Evolutionary conservation across 305 asterid genomes (phyloP), one percentile per base, ranked within the genome.

Genomic region (Solanum hybrid): DNA sequence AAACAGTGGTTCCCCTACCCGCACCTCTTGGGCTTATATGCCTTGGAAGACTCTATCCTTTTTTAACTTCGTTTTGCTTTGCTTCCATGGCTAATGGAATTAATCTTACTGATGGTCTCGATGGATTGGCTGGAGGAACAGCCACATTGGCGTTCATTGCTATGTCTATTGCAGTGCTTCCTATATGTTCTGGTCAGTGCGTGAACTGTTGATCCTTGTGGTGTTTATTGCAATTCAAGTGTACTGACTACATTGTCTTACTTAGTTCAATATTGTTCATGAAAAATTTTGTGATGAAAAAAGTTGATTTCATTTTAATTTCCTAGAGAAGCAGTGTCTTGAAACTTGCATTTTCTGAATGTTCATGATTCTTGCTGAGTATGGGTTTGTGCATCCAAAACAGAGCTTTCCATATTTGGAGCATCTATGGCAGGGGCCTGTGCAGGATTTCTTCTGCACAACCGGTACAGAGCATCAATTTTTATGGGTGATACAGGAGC

Each of bases 401-500:
- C 97, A 96, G 99, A 95, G 89, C 94, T 97, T 85, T 94, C 99
- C 89, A 89, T 96, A 86, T 97, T 97, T 90, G 99, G 99, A 93
- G 97, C 99, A 89, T 95, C 99, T 72, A 97, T 97, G 98, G 98
- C 98, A 10, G 99, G 99, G 90, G 99, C 99, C 37, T 97, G 99
- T 92, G 94, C 94, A 37, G 99, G 99, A 87, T 97, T 96, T 91
- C 97, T 97, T 80, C 93, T 95, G 89, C 98, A 97, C 60, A 97
- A 96, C 92, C 95, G 94, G 60, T 93, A 95, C 89, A 96, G 92
- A 92, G 98, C 99, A 72, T 96, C 98, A 86, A 91, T 96, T 91
- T 94, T 92, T 89, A 96, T 96, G 99, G 99, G 99, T 40, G 96
- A 95, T 88, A 94, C 97, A 0, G 99, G 99, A 92, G 93, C 99